Evolutionary conservation across 1,284 basidiomycete species (phyloP), one percentile per base, ranked within the genome.

Genomic region (Takashimella koratensis): DNA sequence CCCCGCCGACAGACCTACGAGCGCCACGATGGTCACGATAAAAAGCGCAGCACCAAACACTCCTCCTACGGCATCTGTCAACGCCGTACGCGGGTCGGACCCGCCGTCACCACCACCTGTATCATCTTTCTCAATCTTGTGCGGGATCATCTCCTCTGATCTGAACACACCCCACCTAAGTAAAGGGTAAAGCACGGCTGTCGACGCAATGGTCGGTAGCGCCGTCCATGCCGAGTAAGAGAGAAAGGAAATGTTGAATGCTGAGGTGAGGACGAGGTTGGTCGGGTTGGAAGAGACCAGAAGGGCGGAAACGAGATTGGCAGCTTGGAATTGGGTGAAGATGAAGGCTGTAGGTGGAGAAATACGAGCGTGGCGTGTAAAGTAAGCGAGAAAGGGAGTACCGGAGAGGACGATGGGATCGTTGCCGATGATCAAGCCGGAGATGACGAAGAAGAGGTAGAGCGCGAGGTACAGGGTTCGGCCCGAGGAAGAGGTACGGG

Each of bases 361-460:
- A 55, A 86, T 83, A 0, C 80, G 80, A 4, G 86, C 83, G 3
- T 85, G 84, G n/a, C 82, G 76, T 0, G 89, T 90, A 59, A 91
- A 88, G 68, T 94, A 93, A 5, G 86, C 86, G 43, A 95, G 75
- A 71, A 95, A 95, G 0, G 86, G 86, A 0, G 91, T 95, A 1
- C 90, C 73, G 23, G 63, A 87, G 19, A 93, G 80, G 53, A 93
- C 87, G 59, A 93, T 82, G 0, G 90, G 89, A 73, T 93, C 90
- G 68, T 98, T 98, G 5, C 94, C 94, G 11, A 97, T 82, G 1
- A 92, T 67, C 20, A 90, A 80, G 23, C 90, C 92, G 57, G 87
- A 81, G 10, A 83, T 65, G 43, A 90, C 87, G 70, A 92, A 85
- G 79, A 94, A 85, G 53, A 83, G 56, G 70, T 90, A 94, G 71